Evolutionary conservation across 805 yeast species (phyloP).

Genomic region (Candida hispaniensis): DNA sequence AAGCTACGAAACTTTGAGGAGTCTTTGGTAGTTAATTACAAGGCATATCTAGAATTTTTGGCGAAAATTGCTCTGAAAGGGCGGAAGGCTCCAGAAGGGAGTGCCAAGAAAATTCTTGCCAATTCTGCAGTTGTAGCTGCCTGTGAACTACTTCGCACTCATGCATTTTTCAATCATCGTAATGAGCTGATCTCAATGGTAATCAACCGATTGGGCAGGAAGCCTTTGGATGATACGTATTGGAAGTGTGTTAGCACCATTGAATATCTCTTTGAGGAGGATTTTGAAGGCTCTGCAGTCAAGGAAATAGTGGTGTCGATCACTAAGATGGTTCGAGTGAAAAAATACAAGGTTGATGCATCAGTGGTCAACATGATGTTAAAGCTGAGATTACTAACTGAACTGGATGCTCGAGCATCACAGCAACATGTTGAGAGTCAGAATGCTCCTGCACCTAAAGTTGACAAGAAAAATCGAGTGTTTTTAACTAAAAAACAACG

Average conservation of each 20-base stretch:
- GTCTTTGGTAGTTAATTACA: conserved; percentile 56
- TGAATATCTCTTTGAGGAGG: conserved; percentile 64
- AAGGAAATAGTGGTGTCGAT: conserved; percentile 60
- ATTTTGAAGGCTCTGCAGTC: conserved; percentile 70
- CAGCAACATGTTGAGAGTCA: conserved; percentile 37
- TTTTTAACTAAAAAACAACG: conserved; percentile 85
- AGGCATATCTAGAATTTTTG: conserved; percentile 50
- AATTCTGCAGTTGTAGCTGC: conserved; percentile 57
- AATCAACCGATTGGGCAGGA: conserved; percentile 55
- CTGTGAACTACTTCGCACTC: conserved; percentile 58
- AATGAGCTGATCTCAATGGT: conserved; percentile 60
- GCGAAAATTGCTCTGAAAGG: conserved; percentile 34
- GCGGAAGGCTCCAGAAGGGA: conserved; percentile 22
- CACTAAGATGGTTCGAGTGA: conserved; percentile 57
- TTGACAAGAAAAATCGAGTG: conserved; percentile 78
- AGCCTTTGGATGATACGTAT: conserved; percentile 38
- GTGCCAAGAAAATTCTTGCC: conserved; percentile 23
- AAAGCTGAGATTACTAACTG: conserved; percentile 40
- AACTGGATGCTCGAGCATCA: conserved; percentile 30
- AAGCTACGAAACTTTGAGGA: conserved; percentile 74
- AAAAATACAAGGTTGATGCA: conserved; percentile 75
- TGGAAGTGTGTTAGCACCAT: conserved; percentile 51
- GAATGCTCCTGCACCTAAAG: conserved; percentile 37
- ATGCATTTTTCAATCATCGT: conserved; percentile 72
- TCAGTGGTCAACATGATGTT: conserved; percentile 63